Base-by-base conservation (phyloP, 2,329 filamentous ascomycete species). In the Paecilomyces sp. region DNA sequence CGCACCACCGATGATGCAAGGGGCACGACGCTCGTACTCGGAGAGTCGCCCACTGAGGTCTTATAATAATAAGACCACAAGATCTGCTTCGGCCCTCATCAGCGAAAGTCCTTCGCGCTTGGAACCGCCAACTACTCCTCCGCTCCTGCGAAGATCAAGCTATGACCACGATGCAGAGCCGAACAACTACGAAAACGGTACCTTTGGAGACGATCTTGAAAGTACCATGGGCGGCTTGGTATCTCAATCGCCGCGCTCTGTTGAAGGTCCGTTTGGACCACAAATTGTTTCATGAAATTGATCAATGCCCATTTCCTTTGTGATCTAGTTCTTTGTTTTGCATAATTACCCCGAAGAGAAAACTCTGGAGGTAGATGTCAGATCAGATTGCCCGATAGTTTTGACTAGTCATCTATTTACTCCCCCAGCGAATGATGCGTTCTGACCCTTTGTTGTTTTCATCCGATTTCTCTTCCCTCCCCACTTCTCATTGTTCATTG, bases 111-210 rank as follows among this genome's bases (percentile, higher is more conserved):
- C 69, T 51, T 63, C 60, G 57, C 63, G 50, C 57, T 66, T 63
- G 41, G 71, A 76, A 65, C 67, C 72, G 9, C 77, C 77, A 31
- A 74, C 68, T 31, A 85, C 82, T 8, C 83, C 83, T n/a, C 81
- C 81, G 51, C 76, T 86, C 9, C 76, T 86, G 66, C 75, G 81
- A 41, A 79, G 79, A 65, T 79, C 79, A 54, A 81, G 76, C 65
- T 86, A 86, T 62, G 85, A 87, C 65, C 79, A 80, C 62, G 84
- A 86, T 65, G 84, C 84, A 0, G 82, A 85, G 65, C 79, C 75
- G 5, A 69, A 76, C 41, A 76, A 73, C 55, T 81, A 79, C 59
- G 77, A 77, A 47, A 75, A 80, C 50, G 74, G 74, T 53, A 76
- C 75, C 22, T 79, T 80, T 57, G 78, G 78, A 47, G 81, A 83